Evolutionary conservation across 2,329 filamentous ascomycete genomes (phyloP), one percentile per base, ranked within the genome.

Genomic region (Coleophoma eucalyptorum): DNA sequence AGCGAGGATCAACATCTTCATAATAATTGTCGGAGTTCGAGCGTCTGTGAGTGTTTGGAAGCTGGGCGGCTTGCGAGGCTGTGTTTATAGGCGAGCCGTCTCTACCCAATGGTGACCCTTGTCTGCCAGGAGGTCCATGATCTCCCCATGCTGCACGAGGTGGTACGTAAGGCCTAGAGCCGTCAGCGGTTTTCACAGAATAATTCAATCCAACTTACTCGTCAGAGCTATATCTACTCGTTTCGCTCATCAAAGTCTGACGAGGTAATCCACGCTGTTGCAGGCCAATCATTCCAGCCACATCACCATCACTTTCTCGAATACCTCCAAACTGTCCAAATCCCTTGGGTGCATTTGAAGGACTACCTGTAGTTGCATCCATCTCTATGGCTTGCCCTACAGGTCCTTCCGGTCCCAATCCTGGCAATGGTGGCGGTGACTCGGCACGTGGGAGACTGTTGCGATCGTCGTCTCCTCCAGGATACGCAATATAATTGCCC

Each of bases 1-100:
- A 97, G 50, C 85, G 88, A 42, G 93, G 91, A 58, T 96, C 91
- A 12, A 96, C 83, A 66, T 97, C 93, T 75, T 97, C 94, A 65
- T 95, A 96, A 70, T 97, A 97, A 55, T 79, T 71, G 46, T 65
- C 62, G 55, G 59, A 58, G 42, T 55, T 56, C 32, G 52, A 50
- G 31, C 62, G 59, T 51, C 56, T 55, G 44, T 62, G 60, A 45
- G 55, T 43, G 43, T 58, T 65, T 40, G 69, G 62, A 32, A 70
- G 61, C 52, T 76, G 72, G 50, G 69, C 66, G 35, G 64, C 56
- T 50, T 62, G 53, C 13, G 46, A 62, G 63, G 47, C 64, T 56
- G 46, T 66, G 62, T 69, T 72, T 32, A 76, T 65, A 16, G 76
- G 75, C 10, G 77, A 76, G 8, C 19, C 42, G 13, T 26, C 42